Percentiles rank a stretch among this genome's conserved stretches.
phyloP scores from a whole-genome alignment of 139 green algal species.

The Chlamydomonas applanata region DNA sequence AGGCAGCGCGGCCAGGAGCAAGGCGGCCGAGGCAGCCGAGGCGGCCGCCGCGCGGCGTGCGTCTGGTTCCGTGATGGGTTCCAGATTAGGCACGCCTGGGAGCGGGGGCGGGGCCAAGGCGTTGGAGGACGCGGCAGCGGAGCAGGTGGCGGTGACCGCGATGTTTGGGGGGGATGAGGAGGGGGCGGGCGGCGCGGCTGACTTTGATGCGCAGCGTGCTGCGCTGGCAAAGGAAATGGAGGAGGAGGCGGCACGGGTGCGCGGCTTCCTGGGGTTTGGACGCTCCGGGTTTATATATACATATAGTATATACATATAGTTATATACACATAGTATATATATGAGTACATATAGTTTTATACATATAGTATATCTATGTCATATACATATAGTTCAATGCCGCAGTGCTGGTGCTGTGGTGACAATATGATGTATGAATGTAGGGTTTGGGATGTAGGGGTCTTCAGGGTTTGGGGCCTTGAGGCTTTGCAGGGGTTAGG shows the following conservation, averaged over 20 bases:
- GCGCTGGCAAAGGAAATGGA: background rate
- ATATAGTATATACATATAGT: too few relatives aligned
- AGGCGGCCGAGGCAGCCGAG: background rate
- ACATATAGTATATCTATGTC: too few relatives aligned
- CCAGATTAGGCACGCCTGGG: background rate
- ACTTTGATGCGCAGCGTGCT: constrained; percentile 3
- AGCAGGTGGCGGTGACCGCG: background rate
- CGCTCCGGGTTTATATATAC: too few relatives aligned
- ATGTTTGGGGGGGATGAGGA: background rate
- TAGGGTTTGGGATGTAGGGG: too few relatives aligned
- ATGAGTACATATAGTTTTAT: too few relatives aligned
- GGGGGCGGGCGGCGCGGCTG: background rate
- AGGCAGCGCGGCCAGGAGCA: background rate
- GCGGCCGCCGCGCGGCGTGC: background rate
- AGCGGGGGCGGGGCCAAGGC: constrained; percentile 12
- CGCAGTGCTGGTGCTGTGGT: too few relatives aligned
- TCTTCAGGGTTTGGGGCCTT: too few relatives aligned
- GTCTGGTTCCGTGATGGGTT: background rate
- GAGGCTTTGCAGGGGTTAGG: too few relatives aligned
- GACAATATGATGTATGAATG: too few relatives aligned
- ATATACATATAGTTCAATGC: too few relatives aligned
- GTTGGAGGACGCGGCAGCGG: constrained; percentile 7
- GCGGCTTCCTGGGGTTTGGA: background rate
- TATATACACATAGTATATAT: too few relatives aligned
- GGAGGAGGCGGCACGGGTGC: constrained; percentile 4